Evolutionary conservation across 345 rosid species (phyloP).

Genomic region (Crucihimalaya himalaica): DNA sequence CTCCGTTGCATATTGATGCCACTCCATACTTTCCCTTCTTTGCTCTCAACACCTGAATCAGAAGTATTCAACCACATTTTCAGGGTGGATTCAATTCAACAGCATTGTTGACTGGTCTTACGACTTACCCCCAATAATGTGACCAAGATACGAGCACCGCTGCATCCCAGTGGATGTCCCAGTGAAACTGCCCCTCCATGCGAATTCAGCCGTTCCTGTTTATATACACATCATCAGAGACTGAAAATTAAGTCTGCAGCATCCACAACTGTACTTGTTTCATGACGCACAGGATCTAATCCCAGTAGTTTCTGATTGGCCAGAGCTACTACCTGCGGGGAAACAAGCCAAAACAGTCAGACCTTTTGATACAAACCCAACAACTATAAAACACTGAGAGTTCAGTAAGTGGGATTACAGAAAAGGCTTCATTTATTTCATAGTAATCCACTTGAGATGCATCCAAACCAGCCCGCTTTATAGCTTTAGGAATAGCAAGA

Average conservation of each 20-base stretch:
- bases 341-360: conserved; percentile 22
- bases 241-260: not conserved
- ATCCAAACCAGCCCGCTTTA: conserved; percentile 72
- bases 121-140: conserved; percentile 84
- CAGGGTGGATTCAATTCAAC: conserved; percentile 9
- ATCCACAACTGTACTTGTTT: conserved; percentile 3
- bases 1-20: conserved; percentile 93
- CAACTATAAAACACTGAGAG: conserved; percentile 13
- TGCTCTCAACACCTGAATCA: conserved; percentile 70
- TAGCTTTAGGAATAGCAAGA: conserved; percentile 91
- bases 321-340: conserved; percentile 77
- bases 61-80: conserved; percentile 20
- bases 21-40: conserved; percentile 80
- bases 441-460: conserved; percentile 88
- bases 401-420: conserved; percentile 49
- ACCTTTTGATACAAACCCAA: conserved; percentile 1
- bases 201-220: conserved; percentile 72
- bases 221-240: conserved; percentile 6
- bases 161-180: conserved; percentile 98
- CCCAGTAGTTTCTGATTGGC: conserved; percentile 78
- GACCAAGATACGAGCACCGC: conserved; percentile 92
- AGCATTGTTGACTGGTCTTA: conserved; percentile 16
- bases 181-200: conserved; percentile 95
- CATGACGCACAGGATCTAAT: conserved; percentile 74
- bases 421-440: conserved; percentile 95